phyloP scores from a whole-genome alignment of 176 grass and related monocot genomes.

The Eragrostis curvula region DNA sequence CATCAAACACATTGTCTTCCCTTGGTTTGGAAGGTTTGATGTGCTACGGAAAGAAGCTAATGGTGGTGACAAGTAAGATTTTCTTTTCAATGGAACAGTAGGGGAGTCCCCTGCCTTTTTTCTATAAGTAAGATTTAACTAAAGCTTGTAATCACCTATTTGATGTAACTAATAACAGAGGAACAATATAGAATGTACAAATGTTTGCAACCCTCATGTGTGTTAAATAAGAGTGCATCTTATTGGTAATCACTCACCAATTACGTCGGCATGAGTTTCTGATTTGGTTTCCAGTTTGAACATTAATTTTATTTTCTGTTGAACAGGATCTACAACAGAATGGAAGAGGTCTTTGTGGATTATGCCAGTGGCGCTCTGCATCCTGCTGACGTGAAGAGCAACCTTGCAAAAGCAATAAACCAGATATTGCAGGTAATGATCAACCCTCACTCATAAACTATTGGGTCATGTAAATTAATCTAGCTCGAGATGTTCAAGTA shows the following conservation, averaged over 20 bases:
- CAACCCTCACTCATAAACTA: neutral
- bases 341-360: slow-evolving; percentile 52
- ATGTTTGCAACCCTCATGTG: too few relatives aligned
- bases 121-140: too few relatives aligned
- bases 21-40: neutral
- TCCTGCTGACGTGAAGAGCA: slow-evolving; percentile 58
- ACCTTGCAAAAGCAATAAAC: slow-evolving; percentile 62
- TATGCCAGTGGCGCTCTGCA: slow-evolving; percentile 60
- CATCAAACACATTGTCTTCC: neutral
- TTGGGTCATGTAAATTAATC: too few relatives aligned
- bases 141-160: too few relatives aligned
- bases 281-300: neutral
- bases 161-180: too few relatives aligned
- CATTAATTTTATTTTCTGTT: neutral
- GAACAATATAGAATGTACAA: too few relatives aligned
- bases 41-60: neutral
- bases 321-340: slow-evolving; percentile 42
- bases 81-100: too few relatives aligned
- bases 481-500: too few relatives aligned
- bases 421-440: slow-evolving; percentile 53
- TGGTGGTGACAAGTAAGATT: neutral
- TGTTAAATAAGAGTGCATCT: too few relatives aligned
- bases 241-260: neutral
- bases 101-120: too few relatives aligned
- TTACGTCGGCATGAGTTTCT: neutral